phyloP scores from a whole-genome alignment of 257 asterid genomes.

The Oldenlandia corymbosa region DNA sequence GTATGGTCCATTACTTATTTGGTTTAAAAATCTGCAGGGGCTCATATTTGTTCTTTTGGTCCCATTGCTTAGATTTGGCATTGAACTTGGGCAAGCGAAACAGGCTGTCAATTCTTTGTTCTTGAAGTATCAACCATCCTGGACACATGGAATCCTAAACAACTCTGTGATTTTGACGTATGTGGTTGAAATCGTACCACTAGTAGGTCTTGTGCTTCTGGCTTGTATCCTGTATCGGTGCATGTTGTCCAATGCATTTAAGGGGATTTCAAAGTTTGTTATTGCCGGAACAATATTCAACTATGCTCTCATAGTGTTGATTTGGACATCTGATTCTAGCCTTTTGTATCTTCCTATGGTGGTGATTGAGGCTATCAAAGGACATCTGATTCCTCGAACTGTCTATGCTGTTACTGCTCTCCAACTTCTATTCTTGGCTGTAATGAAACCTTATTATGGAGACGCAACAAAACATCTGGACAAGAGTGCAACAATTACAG shows the following conservation, averaged over 20 bases:
- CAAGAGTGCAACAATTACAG: slow-evolving; percentile 39
- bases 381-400: slow-evolving; percentile 62
- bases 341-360: slow-evolving; percentile 25
- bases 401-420: slow-evolving; percentile 66
- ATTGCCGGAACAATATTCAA: slow-evolving; percentile 43
- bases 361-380: slow-evolving; percentile 28
- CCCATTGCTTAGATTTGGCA: slow-evolving; percentile 70
- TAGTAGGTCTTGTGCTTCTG: slow-evolving; percentile 48
- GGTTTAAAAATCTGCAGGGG: slow-evolving; percentile 47
- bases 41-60: slow-evolving; percentile 57
- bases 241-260: slow-evolving; percentile 31
- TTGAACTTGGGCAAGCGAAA: slow-evolving; percentile 55
- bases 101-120: slow-evolving; percentile 48
- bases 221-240: slow-evolving; percentile 55
- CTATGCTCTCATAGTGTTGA: slow-evolving; percentile 50
- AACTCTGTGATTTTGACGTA: slow-evolving; percentile 48
- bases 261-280: slow-evolving; percentile 56
- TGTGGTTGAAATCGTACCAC: slow-evolving; percentile 51
- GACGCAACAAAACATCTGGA: slow-evolving; percentile 29
- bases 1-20: not conserved
- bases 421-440: slow-evolving; percentile 48
- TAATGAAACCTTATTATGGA: slow-evolving; percentile 30
- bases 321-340: slow-evolving; percentile 58
- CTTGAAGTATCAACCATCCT: slow-evolving; percentile 45
- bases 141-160: slow-evolving; percentile 39